Evolutionary conservation across 2,329 filamentous ascomycete species (phyloP).

Genomic region (Phoma sp.): DNA sequence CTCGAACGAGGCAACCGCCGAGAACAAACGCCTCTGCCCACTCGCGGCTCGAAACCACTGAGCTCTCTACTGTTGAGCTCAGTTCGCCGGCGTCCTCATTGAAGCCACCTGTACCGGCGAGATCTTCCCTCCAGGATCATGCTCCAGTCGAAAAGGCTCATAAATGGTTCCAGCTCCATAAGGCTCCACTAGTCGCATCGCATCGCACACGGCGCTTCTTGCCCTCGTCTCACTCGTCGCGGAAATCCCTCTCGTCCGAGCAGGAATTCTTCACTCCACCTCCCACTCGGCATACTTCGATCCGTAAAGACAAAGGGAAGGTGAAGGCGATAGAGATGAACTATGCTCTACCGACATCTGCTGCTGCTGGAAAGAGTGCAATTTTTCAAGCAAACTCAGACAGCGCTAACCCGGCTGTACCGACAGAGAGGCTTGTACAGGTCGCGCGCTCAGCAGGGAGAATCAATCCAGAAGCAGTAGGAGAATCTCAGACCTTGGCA

Average conservation of each 20-base stretch:
- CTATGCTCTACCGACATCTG: not conserved
- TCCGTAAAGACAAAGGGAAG: not conserved
- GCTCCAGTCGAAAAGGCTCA: not conserved
- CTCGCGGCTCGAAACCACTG: not conserved
- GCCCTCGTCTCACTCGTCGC: constrained; percentile 7
- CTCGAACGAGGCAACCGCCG: not conserved
- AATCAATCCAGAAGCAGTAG: not conserved
- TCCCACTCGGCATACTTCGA: constrained; percentile 8
- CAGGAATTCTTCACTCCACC: constrained; percentile 27
- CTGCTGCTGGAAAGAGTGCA: not conserved
- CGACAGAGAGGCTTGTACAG: not conserved
- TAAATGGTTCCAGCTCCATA: constrained; percentile 4
- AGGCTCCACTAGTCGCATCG: not conserved
- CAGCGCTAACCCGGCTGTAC: too few species aligned
- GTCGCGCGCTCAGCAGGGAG: not conserved
- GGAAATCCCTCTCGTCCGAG: constrained; percentile 4
- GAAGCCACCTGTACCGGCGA: not conserved
- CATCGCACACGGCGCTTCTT: not conserved
- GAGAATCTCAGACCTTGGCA: not conserved
- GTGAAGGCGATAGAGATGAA: not conserved
- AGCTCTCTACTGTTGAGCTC: not conserved
- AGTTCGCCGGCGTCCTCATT: not conserved
- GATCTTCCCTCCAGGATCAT: not conserved
- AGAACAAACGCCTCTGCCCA: not conserved
- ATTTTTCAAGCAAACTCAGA: too few species aligned